Evolutionary conservation across 2,329 filamentous ascomycete species (phyloP), one percentile per base, ranked within the genome.

Genomic region (Ascochyta koolunga): DNA sequence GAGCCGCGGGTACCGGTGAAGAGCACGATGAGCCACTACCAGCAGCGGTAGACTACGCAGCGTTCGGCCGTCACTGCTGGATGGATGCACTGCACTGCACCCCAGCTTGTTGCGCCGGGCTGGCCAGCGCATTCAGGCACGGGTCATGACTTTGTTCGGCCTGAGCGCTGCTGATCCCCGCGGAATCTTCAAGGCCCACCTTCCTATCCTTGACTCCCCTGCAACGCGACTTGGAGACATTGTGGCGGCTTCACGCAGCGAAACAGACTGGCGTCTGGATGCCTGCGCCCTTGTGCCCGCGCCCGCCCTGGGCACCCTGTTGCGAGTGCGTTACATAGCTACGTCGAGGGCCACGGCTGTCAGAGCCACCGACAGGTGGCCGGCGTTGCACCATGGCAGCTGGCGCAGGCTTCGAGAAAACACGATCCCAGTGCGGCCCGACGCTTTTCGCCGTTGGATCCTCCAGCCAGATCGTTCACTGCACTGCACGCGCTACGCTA

Each of bases 341-440:
- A 58, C 60, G 60, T 62, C 57, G 51, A 61, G 50, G 54, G 61
- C 60, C 41, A 59, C 67, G 52, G 68, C 67, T 68, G 68, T 73
- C 69, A 69, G 65, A 65, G 56, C 49, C 60, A 61, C 61, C 57
- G 65, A 61, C 63, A 58, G 61, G 59, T 52, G 47, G 60, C 61
- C 59, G 64, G 60, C 50, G 61, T 60, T 59, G 62, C 63, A 64
- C 67, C 61, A 66, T 62, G 52, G n/a, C n/a, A n/a, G n/a, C 52
- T 59, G 63, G 58, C 66, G 60, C 56, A 62, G 65, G 63, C 68
- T 74, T 75, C 71, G 67, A 73, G 69, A 72, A 74, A 62, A 66
- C 64, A 62, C 61, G 58, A 71, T 63, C 51, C 71, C 70, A 71
- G 70, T 60, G 70, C 71, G 72, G 71, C 70, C 72, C 71, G 71